Evolutionary conservation across 306 rosid species (phyloP), one percentile per base, ranked within the genome.

Genomic region (Lathyrus tuberosus): DNA sequence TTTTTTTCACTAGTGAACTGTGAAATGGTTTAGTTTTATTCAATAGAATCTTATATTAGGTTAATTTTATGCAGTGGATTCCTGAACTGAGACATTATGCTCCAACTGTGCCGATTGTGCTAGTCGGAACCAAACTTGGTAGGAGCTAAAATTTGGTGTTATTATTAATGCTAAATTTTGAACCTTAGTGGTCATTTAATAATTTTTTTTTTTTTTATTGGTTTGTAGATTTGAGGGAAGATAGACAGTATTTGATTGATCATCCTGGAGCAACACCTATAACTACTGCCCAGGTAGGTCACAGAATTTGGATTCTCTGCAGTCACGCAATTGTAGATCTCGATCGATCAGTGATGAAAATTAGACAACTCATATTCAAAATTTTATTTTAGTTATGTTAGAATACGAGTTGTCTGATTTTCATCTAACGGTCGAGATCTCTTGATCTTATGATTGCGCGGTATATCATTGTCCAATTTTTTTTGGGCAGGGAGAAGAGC

Each of bases 1-100:
- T 57, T 61, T 15, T 40, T 38, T 54, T 11, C 35, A 63, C 31
- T 3, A 58, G 37, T 73, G 37, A 58, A 70, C 72, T 71, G 14
- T 20, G 62, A 33, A 43, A 52, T 78, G 28, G 42, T 57, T 18
- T 31, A 53, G 17, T 54, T 75, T 33, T 15, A 18, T 44, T 26
- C 8, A 37, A 24, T 4, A 53, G 65, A 75, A 66, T 76, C 77
- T 79, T 9, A 83, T 24, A 24, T 20, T 72, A 41, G 26, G 35
- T 35, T 17, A 44, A 53, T 53, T 42, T 53, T 71, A 12, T 69
- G 79, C 90, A 89, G 96, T 89, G 96, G 96, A 85, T 89, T 78
- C 90, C 91, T 62, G 96, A 89, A 82, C 76, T 89, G 69, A 84
- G 84, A 75, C 96, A 89, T 81, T 89, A 89, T 71, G 91, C 92